These are phyloP conservation scores for Inonotus hispidus DNA, from an alignment of 1,284 basidiomycete genomes.

Conservation along the genomic window DNA sequence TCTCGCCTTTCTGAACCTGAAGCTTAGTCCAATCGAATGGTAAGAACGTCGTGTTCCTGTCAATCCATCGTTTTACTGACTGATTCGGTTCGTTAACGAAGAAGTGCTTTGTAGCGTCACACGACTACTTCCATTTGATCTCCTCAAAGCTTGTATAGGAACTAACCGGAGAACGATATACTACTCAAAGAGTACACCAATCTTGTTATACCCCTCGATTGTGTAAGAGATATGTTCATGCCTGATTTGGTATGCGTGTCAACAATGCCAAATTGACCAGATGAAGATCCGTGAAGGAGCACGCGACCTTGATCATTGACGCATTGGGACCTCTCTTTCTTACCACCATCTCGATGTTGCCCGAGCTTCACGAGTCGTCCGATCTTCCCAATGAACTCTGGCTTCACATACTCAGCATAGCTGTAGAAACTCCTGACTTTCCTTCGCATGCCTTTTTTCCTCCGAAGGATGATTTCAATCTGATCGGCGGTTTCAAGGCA, in stretches of 20 bases:
- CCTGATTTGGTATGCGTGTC: not conserved
- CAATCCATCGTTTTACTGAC: not conserved
- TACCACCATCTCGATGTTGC: not conserved
- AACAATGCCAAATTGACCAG: not conserved
- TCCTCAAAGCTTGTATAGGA: not conserved
- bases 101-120: no score
- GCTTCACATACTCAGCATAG: not conserved
- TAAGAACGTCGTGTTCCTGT: not conserved
- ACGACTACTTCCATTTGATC: no score
- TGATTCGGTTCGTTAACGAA: not conserved
- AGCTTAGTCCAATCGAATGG: not conserved
- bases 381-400: conserved; percentile 6
- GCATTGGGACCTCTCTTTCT: not conserved
- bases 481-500: conserved; percentile 3
- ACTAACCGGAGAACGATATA: not conserved
- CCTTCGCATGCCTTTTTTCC: conserved; percentile 5
- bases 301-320: not conserved
- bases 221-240: not conserved
- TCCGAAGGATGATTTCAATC: not conserved
- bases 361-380: not conserved
- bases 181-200: not conserved
- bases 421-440: not conserved
- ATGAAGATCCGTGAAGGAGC: not conserved
- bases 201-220: not conserved
- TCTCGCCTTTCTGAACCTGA: not conserved